These are phyloP conservation scores for Rosa rugosa DNA, from an alignment of 306 rosid species.

Conservation along the genomic window DNA sequence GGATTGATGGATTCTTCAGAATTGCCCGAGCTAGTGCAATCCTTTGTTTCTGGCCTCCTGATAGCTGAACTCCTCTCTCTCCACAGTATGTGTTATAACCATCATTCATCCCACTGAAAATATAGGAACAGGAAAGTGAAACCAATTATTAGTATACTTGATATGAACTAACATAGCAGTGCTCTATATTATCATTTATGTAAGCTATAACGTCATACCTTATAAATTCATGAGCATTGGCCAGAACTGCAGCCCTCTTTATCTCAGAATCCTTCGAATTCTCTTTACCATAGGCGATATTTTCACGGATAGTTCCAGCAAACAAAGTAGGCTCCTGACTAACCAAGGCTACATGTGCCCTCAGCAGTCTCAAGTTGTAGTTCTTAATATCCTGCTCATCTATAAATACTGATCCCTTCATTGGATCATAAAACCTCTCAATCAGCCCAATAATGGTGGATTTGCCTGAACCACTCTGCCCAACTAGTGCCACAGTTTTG, in stretches of 20 bases:
- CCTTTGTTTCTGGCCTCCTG: slow-evolving; percentile 94
- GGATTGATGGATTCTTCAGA: slow-evolving; percentile 75
- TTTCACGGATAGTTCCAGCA: slow-evolving; percentile 69
- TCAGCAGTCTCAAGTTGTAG: slow-evolving; percentile 61
- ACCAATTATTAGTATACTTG: background rate
- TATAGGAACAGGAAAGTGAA: background rate
- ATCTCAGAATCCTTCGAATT: slow-evolving; percentile 75
- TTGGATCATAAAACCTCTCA: slow-evolving; percentile 86
- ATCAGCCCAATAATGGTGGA: slow-evolving; percentile 80
- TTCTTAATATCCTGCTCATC: slow-evolving; percentile 80
- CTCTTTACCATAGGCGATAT: slow-evolving; percentile 74
- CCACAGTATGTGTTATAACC: slow-evolving; percentile 83
- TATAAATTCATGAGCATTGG: slow-evolving; percentile 92
- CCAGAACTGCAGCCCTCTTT: slow-evolving; percentile 70
- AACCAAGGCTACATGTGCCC: slow-evolving; percentile 82
- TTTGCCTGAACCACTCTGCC: slow-evolving; percentile 88
- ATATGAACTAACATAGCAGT: background rate
- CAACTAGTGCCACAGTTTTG: slow-evolving; percentile 69
- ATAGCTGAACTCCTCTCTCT: slow-evolving; percentile 85
- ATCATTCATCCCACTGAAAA: slow-evolving; percentile 72
- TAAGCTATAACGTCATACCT: slow-evolving; percentile 43
- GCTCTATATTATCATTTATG: background rate
- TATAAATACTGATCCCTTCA: slow-evolving; percentile 57
- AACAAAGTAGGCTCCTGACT: slow-evolving; percentile 84
- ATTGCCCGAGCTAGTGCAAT: slow-evolving; percentile 83